Percentiles rank a stretch among this genome's conserved stretches.
phyloP scores from a whole-genome alignment of 805 yeast genomes.

The Kluyveromyces dobzhanskii region DNA sequence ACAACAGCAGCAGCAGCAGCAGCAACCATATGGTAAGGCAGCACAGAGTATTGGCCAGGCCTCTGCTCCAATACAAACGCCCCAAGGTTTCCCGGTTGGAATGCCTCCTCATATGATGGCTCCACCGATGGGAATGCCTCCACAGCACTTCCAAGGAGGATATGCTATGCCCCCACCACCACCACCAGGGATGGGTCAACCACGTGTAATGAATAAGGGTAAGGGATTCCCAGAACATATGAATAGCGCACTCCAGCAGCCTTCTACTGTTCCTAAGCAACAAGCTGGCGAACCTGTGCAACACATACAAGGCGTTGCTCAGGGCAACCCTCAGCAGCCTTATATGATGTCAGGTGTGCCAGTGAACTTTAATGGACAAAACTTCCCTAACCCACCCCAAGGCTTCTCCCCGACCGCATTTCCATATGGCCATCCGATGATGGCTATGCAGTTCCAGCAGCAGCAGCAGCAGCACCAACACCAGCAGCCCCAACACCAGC shows the following conservation, averaged over 20 bases:
- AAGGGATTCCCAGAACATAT: constrained; percentile 1
- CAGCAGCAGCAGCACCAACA: background rate
- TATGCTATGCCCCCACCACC: constrained; percentile 22
- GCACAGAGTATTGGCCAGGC: background rate
- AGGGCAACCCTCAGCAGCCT: background rate
- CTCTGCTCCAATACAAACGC: constrained; percentile 1
- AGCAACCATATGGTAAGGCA: background rate
- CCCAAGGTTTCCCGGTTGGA: constrained; percentile 16
- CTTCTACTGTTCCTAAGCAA: background rate
- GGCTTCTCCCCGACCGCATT: constrained; percentile 1
- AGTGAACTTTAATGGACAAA: constrained; percentile 2
- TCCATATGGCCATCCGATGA: constrained; percentile 2
- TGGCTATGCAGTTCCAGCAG: constrained; percentile 1
- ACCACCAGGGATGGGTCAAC: constrained; percentile 18
- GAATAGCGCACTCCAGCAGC: background rate
- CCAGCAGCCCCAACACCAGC: background rate
- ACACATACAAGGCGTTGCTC: background rate
- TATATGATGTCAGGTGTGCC: constrained; percentile 4
- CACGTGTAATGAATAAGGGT: background rate
- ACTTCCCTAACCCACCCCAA: background rate
- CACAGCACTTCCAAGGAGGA: constrained; percentile 12
- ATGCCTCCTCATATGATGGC: constrained; percentile 19
- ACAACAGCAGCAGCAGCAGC: constrained; percentile 6
- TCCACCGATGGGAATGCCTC: constrained; percentile 10
- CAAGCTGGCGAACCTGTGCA: background rate